phyloP scores from a whole-genome alignment of 1,139 yeast species.

The Kodamaea suecica region DNA sequence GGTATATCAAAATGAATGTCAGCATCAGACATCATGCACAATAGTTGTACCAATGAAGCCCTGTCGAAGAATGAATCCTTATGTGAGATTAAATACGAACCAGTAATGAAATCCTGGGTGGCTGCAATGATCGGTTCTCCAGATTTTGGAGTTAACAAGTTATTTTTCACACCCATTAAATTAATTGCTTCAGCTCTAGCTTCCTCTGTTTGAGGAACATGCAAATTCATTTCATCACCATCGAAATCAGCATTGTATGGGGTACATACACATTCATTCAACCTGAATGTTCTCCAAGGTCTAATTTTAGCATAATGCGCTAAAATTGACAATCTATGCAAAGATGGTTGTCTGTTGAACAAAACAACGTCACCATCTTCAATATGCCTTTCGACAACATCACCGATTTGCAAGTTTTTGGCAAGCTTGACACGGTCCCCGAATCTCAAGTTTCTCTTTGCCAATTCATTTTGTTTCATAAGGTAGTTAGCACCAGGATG shows the following conservation, averaged over 20 bases:
- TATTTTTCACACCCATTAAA: conserved; percentile 96
- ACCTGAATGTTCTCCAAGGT: conserved; percentile 97
- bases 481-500: conserved; percentile 98
- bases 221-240: conserved; percentile 99
- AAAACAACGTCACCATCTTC: conserved; percentile 96
- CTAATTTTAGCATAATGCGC: conserved; percentile 94
- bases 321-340: conserved; percentile 89
- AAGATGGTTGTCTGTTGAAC: conserved; percentile 96
- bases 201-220: conserved; percentile 98
- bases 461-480: conserved; percentile 75
- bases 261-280: conserved; percentile 98
- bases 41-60: conserved; percentile 74
- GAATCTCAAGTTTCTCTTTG: conserved; percentile 83
- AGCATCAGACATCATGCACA: conserved; percentile 97
- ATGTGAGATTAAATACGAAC: conserved; percentile 86
- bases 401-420: conserved; percentile 75
- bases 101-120: conserved; percentile 98
- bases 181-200: conserved; percentile 98
- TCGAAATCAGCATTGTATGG: conserved; percentile 99
- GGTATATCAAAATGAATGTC: conserved; percentile 85
- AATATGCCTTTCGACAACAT: conserved; percentile 94
- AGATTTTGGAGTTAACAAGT: conserved; percentile 89
- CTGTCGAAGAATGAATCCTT: conserved; percentile 92
- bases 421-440: conserved; percentile 85
- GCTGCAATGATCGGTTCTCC: conserved; percentile 99